Base-by-base conservation (phyloP, 495 filamentous ascomycete genomes). In the Saxophila tyrrhenica region DNA sequence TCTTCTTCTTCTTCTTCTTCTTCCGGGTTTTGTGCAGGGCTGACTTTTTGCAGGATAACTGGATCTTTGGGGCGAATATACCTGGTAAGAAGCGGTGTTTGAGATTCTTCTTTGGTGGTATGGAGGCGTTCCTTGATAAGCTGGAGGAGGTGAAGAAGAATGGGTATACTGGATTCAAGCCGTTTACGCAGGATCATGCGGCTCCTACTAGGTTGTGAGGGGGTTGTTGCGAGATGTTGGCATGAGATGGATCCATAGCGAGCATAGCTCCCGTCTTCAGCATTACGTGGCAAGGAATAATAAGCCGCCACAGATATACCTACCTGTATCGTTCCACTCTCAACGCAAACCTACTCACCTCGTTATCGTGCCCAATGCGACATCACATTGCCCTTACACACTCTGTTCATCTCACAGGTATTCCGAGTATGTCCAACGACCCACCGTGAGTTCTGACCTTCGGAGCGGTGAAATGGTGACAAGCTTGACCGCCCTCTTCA, bases 81-180 rank as follows among this genome's bases (percentile, higher is more conserved):
- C 53, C 53, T 7, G 53, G 53, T n/a, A 50, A 56, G 45, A n/a
- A 25, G 16, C 24, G 24, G 2, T 24, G 24, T 7, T n/a, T 50
- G 17, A n/a, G 50, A 11, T 56, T 56, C 46, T 56, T 51, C 35
- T 56, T 56, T 43, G 53, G 45, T 16, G 47, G 53, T 10, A 20
- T 56, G 47, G 2, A 39, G 35, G 25, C 25, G 20, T 56, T 52
- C 35, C 23, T 50, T 3, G 19, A 39, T 25, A 44, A 24, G 50
- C 24, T 56, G 9, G 42, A 48, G 15, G 42, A 45, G 39, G 41
- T 48, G 3, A 32, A 53, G 19, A 20, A 47, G 16, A 38, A 24
- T n/a, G 52, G 52, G 2, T 48, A 48, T 39, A n/a, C 9, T 25
- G 41, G 52, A 8, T 54, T 48, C 16, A 39, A 50, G 29, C 29